phyloP scores from a whole-genome alignment of 495 filamentous ascomycete species.

The Neurospora sp. region DNA sequence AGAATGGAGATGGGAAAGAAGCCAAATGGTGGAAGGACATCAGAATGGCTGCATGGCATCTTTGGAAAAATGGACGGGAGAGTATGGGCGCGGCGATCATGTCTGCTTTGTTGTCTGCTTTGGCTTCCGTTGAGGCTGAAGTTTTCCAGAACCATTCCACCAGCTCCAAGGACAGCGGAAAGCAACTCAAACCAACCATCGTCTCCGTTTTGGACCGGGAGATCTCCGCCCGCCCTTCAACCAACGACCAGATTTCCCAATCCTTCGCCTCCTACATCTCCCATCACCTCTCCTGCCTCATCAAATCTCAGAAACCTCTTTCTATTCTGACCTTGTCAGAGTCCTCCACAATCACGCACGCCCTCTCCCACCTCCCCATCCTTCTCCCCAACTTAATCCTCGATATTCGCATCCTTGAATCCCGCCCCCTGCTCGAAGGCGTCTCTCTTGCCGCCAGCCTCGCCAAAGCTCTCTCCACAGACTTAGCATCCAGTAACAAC shows the following conservation, averaged over 20 bases:
- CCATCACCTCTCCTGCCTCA: constrained; percentile 1
- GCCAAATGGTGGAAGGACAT: constrained; percentile 43
- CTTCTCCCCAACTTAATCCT: constrained; percentile 13
- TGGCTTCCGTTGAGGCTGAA: constrained; percentile 22
- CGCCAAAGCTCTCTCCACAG: constrained; percentile 19
- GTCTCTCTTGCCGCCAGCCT: constrained; percentile 43
- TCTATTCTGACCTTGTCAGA: constrained; percentile 49
- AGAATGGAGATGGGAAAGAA: neutral
- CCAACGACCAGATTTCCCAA: constrained; percentile 20
- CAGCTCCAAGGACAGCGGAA: constrained; percentile 25
- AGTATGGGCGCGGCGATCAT: constrained; percentile 55
- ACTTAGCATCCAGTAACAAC: constrained; percentile 3
- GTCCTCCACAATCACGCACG: constrained; percentile 46
- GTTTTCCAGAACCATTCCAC: neutral
- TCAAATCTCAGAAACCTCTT: constrained; percentile 16
- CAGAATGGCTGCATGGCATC: constrained; percentile 51
- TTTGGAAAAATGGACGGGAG: constrained; percentile 51
- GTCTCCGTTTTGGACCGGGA: neutral
- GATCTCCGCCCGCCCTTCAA: constrained; percentile 34
- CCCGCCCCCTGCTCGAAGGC: constrained; percentile 57
- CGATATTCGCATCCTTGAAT: constrained; percentile 53
- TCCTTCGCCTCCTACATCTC: constrained; percentile 1
- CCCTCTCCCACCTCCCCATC: constrained; percentile 15
- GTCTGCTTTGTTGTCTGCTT: constrained; percentile 36
- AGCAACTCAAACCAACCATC: constrained; percentile 10